A percentile compares a stretch with the other conserved stretches of the same genome.
phyloP scores from a whole-genome alignment of 805 yeast genomes.

The Kurtzmaniella cleridarum region DNA sequence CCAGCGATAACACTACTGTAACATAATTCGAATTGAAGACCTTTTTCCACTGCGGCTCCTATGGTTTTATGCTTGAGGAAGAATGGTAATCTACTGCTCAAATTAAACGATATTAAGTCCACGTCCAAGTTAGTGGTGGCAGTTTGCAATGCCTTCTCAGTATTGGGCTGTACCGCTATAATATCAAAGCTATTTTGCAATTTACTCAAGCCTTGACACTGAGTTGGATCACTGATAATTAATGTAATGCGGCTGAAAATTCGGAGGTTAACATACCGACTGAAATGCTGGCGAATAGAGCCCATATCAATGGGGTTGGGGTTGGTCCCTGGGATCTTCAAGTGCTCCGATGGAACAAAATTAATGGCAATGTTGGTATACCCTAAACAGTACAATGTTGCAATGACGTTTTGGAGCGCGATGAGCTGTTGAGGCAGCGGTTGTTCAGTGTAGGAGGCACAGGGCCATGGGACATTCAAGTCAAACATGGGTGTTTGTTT shows the following conservation, averaged over 20 bases:
- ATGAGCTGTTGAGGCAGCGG: constrained; percentile 39
- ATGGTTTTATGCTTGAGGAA: constrained; percentile 79
- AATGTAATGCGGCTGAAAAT: constrained; percentile 71
- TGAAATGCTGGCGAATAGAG: constrained; percentile 9
- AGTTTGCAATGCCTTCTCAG: constrained; percentile 72
- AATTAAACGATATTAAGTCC: constrained; percentile 73
- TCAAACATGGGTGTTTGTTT: constrained; percentile 35
- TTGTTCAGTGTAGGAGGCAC: constrained; percentile 36
- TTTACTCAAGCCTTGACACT: constrained; percentile 57
- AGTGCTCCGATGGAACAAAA: constrained; percentile 46
- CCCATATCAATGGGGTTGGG: constrained; percentile 32
- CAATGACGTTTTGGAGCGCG: constrained; percentile 43
- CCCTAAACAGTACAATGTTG: constrained; percentile 55
- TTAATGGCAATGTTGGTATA: constrained; percentile 77
- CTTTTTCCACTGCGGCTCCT: constrained; percentile 78
- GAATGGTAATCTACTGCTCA: constrained; percentile 60
- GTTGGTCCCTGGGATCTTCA: constrained; percentile 46
- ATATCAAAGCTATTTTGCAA: constrained; percentile 59
- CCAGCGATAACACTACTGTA: constrained; percentile 53
- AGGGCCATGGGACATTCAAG: constrained; percentile 73
- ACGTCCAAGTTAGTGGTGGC: constrained; percentile 74
- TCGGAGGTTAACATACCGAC: constrained; percentile 28
- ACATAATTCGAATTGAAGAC: constrained; percentile 74
- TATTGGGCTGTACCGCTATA: constrained; percentile 72
- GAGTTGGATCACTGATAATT: constrained; percentile 69